Base-by-base conservation (phyloP, 2,329 filamentous ascomycete genomes). In the Pyrenochaeta sp. region DNA sequence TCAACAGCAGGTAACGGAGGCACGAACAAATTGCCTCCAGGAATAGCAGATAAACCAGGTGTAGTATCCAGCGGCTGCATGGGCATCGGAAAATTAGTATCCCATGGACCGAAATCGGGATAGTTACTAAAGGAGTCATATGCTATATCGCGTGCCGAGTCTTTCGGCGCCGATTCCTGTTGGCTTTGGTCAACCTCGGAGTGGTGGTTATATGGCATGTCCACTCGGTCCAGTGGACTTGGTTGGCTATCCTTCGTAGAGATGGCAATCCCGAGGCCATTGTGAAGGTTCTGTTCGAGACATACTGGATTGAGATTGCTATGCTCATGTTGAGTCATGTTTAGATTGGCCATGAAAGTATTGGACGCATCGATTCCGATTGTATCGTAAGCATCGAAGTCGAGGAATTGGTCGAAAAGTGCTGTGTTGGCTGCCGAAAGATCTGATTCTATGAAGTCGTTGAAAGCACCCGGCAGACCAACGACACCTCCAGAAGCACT, bases 21-120 rank as follows among this genome's bases (percentile, higher is more conserved):
- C 30, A 41, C 27, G 7, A 30, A 51, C 2, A 29, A 20, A 33
- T 33, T 46, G 14, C 48, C 45, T 11, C 42, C 27, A 14, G 56
- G 56, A 17, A 58, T 15, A 7, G 52, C 52, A 11, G 48, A 56
- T 6, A 58, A 18, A 7, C 51, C 56, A 7, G 48, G 45, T 20
- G 56, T 56, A 11, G 49, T 31, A 6, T 36, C 29, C 29, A 39
- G 21, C 20, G 45, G 18, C 4, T 30, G 31, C 15, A 45, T 11
- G n/a, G 7, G n/a, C 5, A 20, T 23, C 23, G 27, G 11, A 20
- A 29, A 43, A 20, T 36, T 18, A 12, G 33, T 7, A 30, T 39
- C 31, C 51, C 46, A 54, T 3, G 4, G n/a, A 37, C 30, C 42
- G 31, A 43, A 14, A 12, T 5, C 36, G n/a, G 20, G 11, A 18